Evolutionary conservation across 305 asterid genomes (phyloP).

Genomic region (Fraxinus sp.): DNA sequence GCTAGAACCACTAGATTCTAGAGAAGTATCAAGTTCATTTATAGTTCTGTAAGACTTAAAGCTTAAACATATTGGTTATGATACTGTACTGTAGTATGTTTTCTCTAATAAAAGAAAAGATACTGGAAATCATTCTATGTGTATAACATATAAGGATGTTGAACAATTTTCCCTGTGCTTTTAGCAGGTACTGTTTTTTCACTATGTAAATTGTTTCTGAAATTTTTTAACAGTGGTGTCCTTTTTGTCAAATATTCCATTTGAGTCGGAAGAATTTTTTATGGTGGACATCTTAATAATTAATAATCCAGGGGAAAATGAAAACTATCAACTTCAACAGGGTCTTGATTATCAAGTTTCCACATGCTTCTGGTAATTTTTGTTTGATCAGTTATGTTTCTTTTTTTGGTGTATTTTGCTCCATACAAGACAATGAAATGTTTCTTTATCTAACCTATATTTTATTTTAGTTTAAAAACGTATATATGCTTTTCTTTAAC

Average conservation of each 20-base stretch:
- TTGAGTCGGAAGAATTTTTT: background rate
- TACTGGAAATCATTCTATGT: background rate
- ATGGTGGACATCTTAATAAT: background rate
- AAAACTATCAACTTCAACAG: background rate
- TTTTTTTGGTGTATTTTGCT: background rate
- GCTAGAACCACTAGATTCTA: slow-evolving; percentile 4
- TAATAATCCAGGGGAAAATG: background rate
- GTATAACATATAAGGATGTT: background rate
- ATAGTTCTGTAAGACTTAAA: background rate
- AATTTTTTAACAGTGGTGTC: slow-evolving; percentile 1
- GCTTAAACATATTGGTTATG: background rate
- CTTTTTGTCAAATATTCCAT: background rate
- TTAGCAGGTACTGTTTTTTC: background rate
- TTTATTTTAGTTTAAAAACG: background rate
- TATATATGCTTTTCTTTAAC: background rate
- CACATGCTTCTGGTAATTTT: background rate
- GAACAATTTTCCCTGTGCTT: background rate
- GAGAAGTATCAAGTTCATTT: slow-evolving; percentile 16
- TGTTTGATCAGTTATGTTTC: background rate
- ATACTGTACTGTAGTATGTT: background rate
- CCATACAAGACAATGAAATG: background rate
- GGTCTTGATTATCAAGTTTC: slow-evolving; percentile 6
- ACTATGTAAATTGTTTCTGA: background rate
- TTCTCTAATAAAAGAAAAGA: background rate
- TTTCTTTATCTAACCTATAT: background rate